Percentiles rank a stretch among this genome's conserved stretches.
Conservation (phyloP, 2,329 filamentous ascomycete species). For the Sporothrix protearum region DNA sequence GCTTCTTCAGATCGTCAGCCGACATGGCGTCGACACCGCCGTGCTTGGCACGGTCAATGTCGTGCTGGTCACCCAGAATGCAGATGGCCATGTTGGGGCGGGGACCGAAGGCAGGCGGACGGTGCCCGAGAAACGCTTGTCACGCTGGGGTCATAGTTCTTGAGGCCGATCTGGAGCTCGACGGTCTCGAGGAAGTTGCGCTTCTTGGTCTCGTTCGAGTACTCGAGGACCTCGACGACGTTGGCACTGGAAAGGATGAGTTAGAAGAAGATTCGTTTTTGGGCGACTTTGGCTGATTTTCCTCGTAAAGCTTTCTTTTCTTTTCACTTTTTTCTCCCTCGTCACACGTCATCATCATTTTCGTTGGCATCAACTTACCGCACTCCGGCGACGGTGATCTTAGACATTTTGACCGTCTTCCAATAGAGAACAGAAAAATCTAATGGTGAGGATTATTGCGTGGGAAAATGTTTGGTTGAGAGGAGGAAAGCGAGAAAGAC, state of each 20-base stretch:
- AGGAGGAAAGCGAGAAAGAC: slow-evolving; percentile 4
- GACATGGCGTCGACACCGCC: slow-evolving; percentile 98
- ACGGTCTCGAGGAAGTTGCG: slow-evolving; percentile 76
- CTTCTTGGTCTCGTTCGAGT: slow-evolving; percentile 92
- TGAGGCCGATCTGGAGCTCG: slow-evolving; percentile 67
- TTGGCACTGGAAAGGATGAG: slow-evolving; percentile 57
- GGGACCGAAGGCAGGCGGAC: slow-evolving; percentile 87
- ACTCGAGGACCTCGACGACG: slow-evolving; percentile 89
- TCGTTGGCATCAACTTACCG: slow-evolving; percentile 27
- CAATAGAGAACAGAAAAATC: slow-evolving; percentile 29
- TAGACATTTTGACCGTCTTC: slow-evolving; percentile 84
- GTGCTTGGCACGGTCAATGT: slow-evolving; percentile 99
- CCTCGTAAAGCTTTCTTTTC: too few relatives aligned
- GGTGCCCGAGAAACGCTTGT: slow-evolving; percentile 99
- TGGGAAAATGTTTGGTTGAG: slow-evolving; percentile 14
- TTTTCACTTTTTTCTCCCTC: not conserved
- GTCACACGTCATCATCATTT: not conserved
- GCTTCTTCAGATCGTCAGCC: slow-evolving; percentile 98
- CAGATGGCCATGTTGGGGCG: slow-evolving; percentile 54
- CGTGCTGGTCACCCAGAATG: slow-evolving; percentile 76
- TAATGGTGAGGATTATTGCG: slow-evolving; percentile 34
- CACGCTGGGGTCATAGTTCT: slow-evolving; percentile 99
- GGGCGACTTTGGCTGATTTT: slow-evolving; percentile 13
- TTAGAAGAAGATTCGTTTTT: slow-evolving; percentile 3
- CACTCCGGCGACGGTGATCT: slow-evolving; percentile 44